Conservation (phyloP, 768 basidiomycete species). For the Boletus bicolor region DNA sequence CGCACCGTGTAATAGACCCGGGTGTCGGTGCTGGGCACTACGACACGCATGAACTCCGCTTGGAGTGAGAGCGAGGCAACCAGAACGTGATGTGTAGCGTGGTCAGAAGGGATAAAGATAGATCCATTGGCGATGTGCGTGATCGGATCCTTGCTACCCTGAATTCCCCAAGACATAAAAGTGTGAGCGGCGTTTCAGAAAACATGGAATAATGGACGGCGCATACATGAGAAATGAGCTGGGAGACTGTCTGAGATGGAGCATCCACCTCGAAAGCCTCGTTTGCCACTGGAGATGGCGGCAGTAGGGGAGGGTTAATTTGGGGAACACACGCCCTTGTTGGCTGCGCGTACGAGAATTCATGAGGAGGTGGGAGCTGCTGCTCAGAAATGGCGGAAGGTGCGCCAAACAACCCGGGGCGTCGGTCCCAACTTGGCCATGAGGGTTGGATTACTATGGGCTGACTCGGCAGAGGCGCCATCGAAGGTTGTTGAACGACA, state of each 20-base stretch:
- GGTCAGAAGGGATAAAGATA: conserved; percentile 15
- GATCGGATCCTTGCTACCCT: conserved; percentile 19
- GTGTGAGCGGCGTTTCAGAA: not conserved
- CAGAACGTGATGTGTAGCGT: conserved; percentile 13
- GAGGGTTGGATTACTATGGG: too few relatives aligned
- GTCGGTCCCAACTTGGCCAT: too few relatives aligned
- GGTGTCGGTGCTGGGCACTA: conserved; percentile 17
- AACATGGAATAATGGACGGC: not conserved
- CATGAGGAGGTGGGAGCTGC: not conserved
- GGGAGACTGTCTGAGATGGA: conserved; percentile 6
- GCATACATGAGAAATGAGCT: conserved; percentile 13
- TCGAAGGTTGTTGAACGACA: not conserved
- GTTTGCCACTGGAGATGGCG: not conserved
- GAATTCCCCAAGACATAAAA: not conserved
- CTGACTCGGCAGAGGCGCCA: not conserved
- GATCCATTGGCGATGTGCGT: conserved; percentile 15
- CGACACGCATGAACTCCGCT: conserved; percentile 23
- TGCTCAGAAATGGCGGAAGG: too few relatives aligned
- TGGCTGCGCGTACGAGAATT: too few relatives aligned
- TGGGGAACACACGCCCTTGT: too few relatives aligned
- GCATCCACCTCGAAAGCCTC: not conserved
- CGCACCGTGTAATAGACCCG: conserved; percentile 22
- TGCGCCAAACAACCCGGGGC: too few relatives aligned
- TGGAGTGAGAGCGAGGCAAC: conserved; percentile 23
- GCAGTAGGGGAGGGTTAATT: not conserved